These are phyloP conservation scores for Camelina neglecta DNA, from an alignment of 345 rosid species.

Conservation along the genomic window DNA sequence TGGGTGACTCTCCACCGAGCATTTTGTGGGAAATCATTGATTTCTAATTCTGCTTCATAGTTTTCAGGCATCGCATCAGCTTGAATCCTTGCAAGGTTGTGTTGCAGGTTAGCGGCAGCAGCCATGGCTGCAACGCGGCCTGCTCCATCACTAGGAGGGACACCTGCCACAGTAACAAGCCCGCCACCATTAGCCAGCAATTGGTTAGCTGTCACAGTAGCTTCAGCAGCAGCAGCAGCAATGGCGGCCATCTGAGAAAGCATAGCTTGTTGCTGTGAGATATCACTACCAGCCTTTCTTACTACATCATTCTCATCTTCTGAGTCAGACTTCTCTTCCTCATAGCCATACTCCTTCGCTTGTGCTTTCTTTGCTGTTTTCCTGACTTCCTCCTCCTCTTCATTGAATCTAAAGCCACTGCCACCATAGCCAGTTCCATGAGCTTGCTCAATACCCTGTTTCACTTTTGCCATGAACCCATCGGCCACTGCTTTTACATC, in stretches of 20 bases:
- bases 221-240: constrained; percentile 46
- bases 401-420: constrained; percentile 85
- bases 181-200: background rate
- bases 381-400: constrained; percentile 82
- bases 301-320: constrained; percentile 87
- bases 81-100: constrained; percentile 77
- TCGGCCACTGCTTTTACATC: constrained; percentile 78
- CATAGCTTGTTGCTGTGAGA: constrained; percentile 62
- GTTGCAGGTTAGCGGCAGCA: constrained; percentile 63
- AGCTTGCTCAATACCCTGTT: constrained; percentile 83
- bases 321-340: constrained; percentile 83
- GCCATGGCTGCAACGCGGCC: constrained; percentile 74
- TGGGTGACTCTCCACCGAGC: constrained; percentile 92
- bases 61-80: constrained; percentile 87
- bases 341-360: constrained; percentile 84
- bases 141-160: constrained; percentile 56
- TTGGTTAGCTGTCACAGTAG: constrained; percentile 40
- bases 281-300: constrained; percentile 70
- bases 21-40: constrained; percentile 87
- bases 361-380: constrained; percentile 83
- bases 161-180: background rate
- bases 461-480: constrained; percentile 78
- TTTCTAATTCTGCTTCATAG: constrained; percentile 83
- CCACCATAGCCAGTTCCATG: constrained; percentile 94
- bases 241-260: constrained; percentile 59